Evolutionary conservation across 495 filamentous ascomycete genomes (phyloP).

Genomic region (Viridothelium virens): DNA sequence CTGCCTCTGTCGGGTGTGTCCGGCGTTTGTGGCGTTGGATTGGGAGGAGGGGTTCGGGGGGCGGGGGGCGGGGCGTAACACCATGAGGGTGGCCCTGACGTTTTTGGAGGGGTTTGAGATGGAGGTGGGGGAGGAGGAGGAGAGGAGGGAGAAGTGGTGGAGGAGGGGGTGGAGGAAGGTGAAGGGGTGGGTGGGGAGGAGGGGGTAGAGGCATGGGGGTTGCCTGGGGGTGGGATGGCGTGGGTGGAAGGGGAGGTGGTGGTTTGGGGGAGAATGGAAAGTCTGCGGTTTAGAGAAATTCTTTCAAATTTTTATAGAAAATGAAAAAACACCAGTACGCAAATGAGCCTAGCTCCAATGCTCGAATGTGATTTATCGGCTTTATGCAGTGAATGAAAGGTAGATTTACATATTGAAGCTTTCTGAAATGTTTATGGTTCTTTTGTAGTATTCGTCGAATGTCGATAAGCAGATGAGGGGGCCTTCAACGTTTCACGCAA

Average conservation of each 20-base stretch:
- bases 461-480: too few relatives aligned
- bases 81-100: neutral
- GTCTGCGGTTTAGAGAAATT: neutral
- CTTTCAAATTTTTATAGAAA: neutral
- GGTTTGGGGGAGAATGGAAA: neutral
- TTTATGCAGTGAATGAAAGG: too few relatives aligned
- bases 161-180: neutral
- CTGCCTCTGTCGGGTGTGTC: neutral
- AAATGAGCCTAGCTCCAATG: neutral
- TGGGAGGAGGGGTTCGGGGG: neutral
- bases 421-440: too few relatives aligned
- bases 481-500: too few relatives aligned
- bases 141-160: neutral
- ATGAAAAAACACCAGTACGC: neutral
- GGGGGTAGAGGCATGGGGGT: neutral
- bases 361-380: too few relatives aligned
- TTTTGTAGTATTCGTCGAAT: too few relatives aligned
- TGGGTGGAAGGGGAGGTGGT: neutral
- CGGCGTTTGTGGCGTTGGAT: neutral
- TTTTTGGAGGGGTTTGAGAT: conserved; percentile 3
- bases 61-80: neutral
- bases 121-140: neutral
- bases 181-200: neutral
- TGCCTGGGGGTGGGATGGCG: neutral
- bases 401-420: too few relatives aligned